Percentiles rank a stretch among this genome's conserved stretches.
Evolutionary conservation across 345 rosid genomes (phyloP).

Genomic region (Crucihimalaya himalaica): DNA sequence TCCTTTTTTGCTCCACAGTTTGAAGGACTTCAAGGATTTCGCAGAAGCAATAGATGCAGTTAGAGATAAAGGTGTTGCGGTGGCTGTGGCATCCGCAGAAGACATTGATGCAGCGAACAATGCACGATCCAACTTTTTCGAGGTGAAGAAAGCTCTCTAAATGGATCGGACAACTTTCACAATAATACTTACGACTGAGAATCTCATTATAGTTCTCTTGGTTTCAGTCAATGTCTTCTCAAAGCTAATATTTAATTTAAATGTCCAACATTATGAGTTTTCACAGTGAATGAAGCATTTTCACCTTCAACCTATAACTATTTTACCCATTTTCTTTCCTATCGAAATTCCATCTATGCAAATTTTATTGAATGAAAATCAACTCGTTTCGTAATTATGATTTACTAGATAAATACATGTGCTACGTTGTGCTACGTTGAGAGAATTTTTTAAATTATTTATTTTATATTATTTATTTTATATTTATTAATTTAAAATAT

Average conservation of each 20-base stretch:
- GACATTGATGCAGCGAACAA: constrained; percentile 74
- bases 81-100: constrained; percentile 81
- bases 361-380: background rate
- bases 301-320: background rate
- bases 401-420: too few species aligned
- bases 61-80: constrained; percentile 66
- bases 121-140: constrained; percentile 57
- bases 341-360: background rate
- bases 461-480: too few species aligned
- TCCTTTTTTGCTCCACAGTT: constrained; percentile 41
- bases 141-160: constrained; percentile 70
- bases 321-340: background rate
- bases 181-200: background rate
- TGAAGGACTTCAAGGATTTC: constrained; percentile 83
- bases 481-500: too few species aligned
- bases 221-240: background rate
- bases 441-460: too few species aligned
- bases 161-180: constrained; percentile 8
- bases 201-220: background rate
- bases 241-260: background rate
- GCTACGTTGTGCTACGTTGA: too few species aligned
- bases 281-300: constrained; percentile 15
- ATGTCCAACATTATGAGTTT: constrained; percentile 2
- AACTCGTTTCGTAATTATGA: background rate
- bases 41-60: constrained; percentile 69